phyloP scores from a whole-genome alignment of 768 basidiomycete genomes.

The Kondoa subrosea region DNA sequence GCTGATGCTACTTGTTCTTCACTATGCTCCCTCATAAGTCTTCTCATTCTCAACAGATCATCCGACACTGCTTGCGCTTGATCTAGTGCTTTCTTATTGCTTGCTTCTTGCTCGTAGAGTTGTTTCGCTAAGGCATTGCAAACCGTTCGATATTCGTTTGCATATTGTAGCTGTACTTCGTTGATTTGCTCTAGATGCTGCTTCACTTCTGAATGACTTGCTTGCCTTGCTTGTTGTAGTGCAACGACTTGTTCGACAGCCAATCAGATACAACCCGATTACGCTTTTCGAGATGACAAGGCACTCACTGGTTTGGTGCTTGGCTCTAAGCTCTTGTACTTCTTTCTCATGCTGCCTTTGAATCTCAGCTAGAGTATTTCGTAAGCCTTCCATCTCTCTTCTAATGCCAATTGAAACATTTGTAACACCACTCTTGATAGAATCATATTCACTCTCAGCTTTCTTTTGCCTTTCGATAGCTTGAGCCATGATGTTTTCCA shows the following conservation, averaged over 20 bases:
- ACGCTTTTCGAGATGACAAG: background rate
- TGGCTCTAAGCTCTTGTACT: constrained; percentile 50
- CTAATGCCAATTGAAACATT: constrained; percentile 57
- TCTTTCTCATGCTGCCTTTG: constrained; percentile 55
- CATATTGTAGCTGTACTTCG: background rate
- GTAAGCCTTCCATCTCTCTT: constrained; percentile 50
- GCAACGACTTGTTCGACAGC: background rate
- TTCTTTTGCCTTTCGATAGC: constrained; percentile 33
- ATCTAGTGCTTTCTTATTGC: background rate
- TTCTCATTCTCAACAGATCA: constrained; percentile 9
- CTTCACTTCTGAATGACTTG: background rate
- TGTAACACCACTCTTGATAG: constrained; percentile 58
- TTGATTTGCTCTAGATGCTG: background rate
- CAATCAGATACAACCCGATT: background rate
- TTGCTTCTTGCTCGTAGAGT: constrained; percentile 11
- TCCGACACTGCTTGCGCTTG: constrained; percentile 2
- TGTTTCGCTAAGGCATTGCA: constrained; percentile 2
- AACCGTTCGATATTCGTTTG: background rate
- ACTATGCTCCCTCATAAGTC: constrained; percentile 7
- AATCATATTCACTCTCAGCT: constrained; percentile 65
- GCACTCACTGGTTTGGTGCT: constrained; percentile 39
- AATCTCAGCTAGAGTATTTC: constrained; percentile 55
- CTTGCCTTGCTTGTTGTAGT: background rate
- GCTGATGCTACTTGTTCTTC: background rate
- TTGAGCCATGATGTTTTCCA: constrained; percentile 37